Percentiles rank a stretch among this genome's conserved stretches.
Conservation (phyloP, 2,329 filamentous ascomycete genomes). For the Botrytis sinoallii region DNA sequence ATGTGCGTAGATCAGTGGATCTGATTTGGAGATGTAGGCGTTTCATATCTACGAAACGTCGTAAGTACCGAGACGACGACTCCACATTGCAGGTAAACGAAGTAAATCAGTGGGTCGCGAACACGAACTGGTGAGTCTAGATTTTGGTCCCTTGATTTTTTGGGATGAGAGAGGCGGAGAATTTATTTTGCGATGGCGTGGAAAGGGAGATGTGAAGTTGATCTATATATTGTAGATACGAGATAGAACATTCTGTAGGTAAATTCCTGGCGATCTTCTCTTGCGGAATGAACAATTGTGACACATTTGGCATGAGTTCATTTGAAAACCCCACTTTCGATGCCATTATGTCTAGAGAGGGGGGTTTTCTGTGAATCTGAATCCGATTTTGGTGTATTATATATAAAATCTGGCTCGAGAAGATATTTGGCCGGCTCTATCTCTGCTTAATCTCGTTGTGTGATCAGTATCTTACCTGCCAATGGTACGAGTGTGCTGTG, state of each 20-base stretch:
- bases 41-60: neutral
- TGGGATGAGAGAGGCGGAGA: neutral
- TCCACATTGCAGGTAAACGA: neutral
- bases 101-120: slow-evolving; percentile 4
- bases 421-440: neutral
- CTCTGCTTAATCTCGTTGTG: neutral
- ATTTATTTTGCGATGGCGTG: neutral
- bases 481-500: neutral
- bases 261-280: neutral
- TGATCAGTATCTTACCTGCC: neutral
- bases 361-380: neutral
- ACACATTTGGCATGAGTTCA: neutral
- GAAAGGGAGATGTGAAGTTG: neutral
- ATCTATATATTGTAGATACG: neutral
- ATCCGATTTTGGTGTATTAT: neutral
- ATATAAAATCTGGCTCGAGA: neutral
- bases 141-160: neutral
- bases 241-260: neutral
- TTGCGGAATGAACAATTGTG: neutral
- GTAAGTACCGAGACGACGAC: neutral
- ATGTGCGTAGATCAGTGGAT: neutral
- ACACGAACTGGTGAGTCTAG: neutral
- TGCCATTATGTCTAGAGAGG: neutral
- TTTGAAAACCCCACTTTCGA: neutral
- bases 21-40: neutral